A percentile compares a stretch with the other conserved stretches of the same genome.
These are phyloP conservation scores for Fistulifera pelliculosa DNA, from an alignment of 108 stramenopile species.

Conservation along the genomic window DNA sequence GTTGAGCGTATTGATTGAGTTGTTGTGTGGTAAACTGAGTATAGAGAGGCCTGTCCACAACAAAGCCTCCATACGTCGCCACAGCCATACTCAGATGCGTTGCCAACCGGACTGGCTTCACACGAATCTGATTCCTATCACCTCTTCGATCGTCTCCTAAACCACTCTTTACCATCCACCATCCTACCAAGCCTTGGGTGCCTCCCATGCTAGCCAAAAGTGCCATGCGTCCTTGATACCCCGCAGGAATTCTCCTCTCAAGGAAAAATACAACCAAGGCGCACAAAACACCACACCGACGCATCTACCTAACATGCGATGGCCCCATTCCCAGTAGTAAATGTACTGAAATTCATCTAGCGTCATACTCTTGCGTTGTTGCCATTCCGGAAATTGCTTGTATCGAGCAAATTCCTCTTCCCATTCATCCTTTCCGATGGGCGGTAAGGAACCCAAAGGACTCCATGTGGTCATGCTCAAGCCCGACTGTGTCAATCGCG, in stretches of 20 bases:
- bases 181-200: conserved; percentile 96
- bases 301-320: conserved; percentile 94
- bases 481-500: conserved; percentile 94
- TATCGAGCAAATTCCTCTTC: conserved; percentile 90
- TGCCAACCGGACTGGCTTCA: conserved; percentile 91
- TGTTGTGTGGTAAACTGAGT: conserved; percentile 46
- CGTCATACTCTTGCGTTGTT: conserved; percentile 89
- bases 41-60: conserved; percentile 92
- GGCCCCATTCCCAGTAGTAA: conserved; percentile 98
- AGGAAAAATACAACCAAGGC: conserved; percentile 85
- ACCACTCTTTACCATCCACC: conserved; percentile 99
- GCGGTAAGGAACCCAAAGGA: conserved; percentile 79
- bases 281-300: conserved; percentile 85
- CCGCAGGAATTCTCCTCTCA: conserved; percentile 64
- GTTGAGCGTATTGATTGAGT: conserved; percentile 22
- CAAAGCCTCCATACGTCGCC: conserved; percentile 84
- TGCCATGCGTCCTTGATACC: conserved; percentile 75
- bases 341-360: conserved; percentile 98
- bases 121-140: conserved; percentile 88
- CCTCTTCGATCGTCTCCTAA: conserved; percentile 85
- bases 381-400: conserved; percentile 95
- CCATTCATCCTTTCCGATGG: conserved; percentile 84
- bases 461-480: conserved; percentile 98
- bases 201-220: conserved; percentile 92
- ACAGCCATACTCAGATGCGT: conserved; percentile 94